Evolutionary conservation across 2,329 filamentous ascomycete species (phyloP), one percentile per base, ranked within the genome.

Genomic region (Alternaria arborescens): DNA sequence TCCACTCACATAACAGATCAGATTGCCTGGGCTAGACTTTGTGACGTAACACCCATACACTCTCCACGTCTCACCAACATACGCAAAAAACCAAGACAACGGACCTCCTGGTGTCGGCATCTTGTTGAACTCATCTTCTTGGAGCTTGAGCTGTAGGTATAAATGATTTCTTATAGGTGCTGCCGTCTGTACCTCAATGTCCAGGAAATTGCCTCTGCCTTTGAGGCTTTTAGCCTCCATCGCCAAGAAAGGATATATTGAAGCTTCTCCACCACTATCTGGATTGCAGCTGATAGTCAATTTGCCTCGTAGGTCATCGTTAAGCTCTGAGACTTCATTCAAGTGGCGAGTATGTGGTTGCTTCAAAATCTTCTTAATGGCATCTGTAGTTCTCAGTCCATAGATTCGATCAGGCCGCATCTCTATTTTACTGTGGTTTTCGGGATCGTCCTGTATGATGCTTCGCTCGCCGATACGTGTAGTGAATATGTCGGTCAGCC

Each of bases 211-310:
- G n/a, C 53, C 36, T 8, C 34, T 18, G 16, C 65, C 22, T 44
- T 70, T 65, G 20, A 51, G 60, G 30, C 60, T 47, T 24, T 71
- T 71, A 2, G 67, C 65, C 43, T 71, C 69, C 10, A 61, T 34
- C 18, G 67, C 44, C 14, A 71, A 52, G 53, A 71, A 71, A 8
- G 69, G 69, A 40, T 66, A 71, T 32, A 64, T 58, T 6, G 61
- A 58, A 11, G 1, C 24, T 2, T 26, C 24, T 26, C 60, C 63
- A 52, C 61, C 55, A 30, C 62, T 57, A 12, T 69, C 61, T 11
- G 55, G 66, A 52, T 68, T 66, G 16, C 55, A 47, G 34, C 47
- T 66, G 5, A 41, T 59, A 22, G 51, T 55, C 8, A 68, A 26
- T 18, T 64, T 52, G 32, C 68, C 59, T 40, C 57, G 41, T 7